A percentile compares a stretch with the other conserved stretches of the same genome.
Evolutionary conservation across 495 filamentous ascomycete genomes (phyloP).

Genomic region (Penicillium nucicola): DNA sequence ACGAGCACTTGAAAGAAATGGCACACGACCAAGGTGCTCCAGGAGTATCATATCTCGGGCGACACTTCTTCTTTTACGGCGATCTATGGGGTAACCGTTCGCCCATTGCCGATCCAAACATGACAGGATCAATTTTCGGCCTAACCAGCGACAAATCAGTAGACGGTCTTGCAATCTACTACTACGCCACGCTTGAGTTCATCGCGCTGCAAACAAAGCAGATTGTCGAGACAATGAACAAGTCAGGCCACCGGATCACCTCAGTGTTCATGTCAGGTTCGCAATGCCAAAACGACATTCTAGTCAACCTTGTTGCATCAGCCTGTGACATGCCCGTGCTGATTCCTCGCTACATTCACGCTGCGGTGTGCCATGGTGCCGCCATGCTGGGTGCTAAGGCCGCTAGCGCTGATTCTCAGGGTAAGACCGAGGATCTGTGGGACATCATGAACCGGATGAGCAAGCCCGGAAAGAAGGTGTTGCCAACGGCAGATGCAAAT

Average conservation of each 20-base stretch:
- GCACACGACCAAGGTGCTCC: conserved; percentile 63
- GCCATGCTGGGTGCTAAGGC: conserved; percentile 97
- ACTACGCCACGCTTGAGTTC: conserved; percentile 94
- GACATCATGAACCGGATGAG: conserved; percentile 96
- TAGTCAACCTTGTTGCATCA: conserved; percentile 87
- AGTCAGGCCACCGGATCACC: conserved; percentile 73
- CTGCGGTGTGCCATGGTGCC: conserved; percentile 94
- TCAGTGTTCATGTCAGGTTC: conserved; percentile 98
- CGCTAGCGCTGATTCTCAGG: conserved; percentile 70
- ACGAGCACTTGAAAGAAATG: conserved; percentile 80
- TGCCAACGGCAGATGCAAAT: conserved; percentile 62
- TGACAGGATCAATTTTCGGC: conserved; percentile 85
- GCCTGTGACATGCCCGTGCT: conserved; percentile 88
- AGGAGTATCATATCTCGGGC: conserved; percentile 74
- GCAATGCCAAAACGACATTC: conserved; percentile 91
- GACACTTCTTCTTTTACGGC: conserved; percentile 97
- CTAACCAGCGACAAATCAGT: conserved; percentile 79
- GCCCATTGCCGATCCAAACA: conserved; percentile 85
- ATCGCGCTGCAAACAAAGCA: conserved; percentile 95
- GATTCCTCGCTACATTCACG: conserved; percentile 87
- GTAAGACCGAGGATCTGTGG: conserved; percentile 85
- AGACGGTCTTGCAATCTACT: conserved; percentile 82
- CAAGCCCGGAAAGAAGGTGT: conserved; percentile 82
- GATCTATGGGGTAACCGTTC: conserved; percentile 98
- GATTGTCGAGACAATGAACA: conserved; percentile 91